Conservation (phyloP, 331 rosid species). For the Saraca asoca region DNA sequence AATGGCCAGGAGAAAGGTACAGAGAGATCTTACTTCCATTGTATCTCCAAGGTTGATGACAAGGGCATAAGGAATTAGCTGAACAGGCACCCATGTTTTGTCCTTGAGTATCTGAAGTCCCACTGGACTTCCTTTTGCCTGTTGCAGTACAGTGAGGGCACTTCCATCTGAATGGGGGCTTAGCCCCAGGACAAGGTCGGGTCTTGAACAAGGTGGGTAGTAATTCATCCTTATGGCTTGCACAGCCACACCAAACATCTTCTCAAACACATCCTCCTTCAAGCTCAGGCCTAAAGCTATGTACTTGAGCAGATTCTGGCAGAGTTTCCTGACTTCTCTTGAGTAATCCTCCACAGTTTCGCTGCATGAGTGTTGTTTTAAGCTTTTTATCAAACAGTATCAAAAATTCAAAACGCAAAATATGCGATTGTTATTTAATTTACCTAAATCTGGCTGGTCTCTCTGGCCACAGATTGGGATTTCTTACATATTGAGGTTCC, state of each 20-base stretch:
- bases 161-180: conserved; percentile 99
- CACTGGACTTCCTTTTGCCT: conserved; percentile 71
- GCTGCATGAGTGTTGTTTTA: conserved; percentile 43
- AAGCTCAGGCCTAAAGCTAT: conserved; percentile 71
- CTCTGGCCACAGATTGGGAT: conserved; percentile 80
- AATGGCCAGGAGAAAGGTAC: background rate
- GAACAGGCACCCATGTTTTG: conserved; percentile 70
- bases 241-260: conserved; percentile 81
- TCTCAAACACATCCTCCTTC: conserved; percentile 53
- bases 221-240: conserved; percentile 97
- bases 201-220: conserved; percentile 90
- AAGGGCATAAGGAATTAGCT: conserved; percentile 82
- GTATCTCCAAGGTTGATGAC: conserved; percentile 95
- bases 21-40: conserved; percentile 58
- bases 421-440: background rate
- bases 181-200: conserved; percentile 97
- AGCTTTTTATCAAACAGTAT: background rate
- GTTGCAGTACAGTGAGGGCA: conserved; percentile 92
- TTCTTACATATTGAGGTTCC: conserved; percentile 62
- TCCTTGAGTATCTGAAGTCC: conserved; percentile 89
- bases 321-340: conserved; percentile 58
- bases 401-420: conserved; percentile 11
- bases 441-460: conserved; percentile 75
- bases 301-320: conserved; percentile 60
- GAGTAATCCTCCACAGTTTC: conserved; percentile 82